phyloP scores from a whole-genome alignment of 2,329 filamentous ascomycete genomes.

The Trichoderma koningiopsis region DNA sequence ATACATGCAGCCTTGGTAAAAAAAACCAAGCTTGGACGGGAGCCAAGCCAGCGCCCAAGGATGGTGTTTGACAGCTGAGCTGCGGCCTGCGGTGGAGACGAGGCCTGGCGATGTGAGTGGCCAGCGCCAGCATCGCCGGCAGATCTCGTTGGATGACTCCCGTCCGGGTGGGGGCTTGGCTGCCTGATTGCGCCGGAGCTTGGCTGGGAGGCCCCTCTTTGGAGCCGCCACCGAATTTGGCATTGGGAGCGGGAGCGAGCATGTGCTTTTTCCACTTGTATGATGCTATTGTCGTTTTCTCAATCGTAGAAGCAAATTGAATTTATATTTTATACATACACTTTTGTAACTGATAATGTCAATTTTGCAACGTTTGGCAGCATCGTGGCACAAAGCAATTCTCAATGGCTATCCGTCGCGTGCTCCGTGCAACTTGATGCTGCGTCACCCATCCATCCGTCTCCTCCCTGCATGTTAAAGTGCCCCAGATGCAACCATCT shows the following conservation, averaged over 20 bases:
- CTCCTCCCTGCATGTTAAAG: not conserved
- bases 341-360: not conserved
- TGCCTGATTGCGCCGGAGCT: not conserved
- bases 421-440: not conserved
- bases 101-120: not conserved
- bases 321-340: not conserved
- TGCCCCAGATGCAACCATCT: not conserved
- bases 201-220: not conserved
- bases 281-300: no score
- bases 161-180: slow-evolving; percentile 11
- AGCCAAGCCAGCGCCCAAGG: not conserved
- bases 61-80: not conserved
- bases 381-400: not conserved
- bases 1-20: not conserved
- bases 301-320: no score
- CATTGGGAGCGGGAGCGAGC: not conserved
- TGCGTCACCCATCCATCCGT: not conserved
- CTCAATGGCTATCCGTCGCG: not conserved
- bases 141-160: slow-evolving; percentile 21
- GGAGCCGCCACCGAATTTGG: not conserved
- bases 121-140: not conserved
- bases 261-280: not conserved
- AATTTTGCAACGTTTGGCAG: not conserved
- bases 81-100: slow-evolving; percentile 20
- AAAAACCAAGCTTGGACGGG: not conserved